Evolutionary conservation across 2,329 filamentous ascomycete species (phyloP).

Genomic region (Trichoderma semiorbis): DNA sequence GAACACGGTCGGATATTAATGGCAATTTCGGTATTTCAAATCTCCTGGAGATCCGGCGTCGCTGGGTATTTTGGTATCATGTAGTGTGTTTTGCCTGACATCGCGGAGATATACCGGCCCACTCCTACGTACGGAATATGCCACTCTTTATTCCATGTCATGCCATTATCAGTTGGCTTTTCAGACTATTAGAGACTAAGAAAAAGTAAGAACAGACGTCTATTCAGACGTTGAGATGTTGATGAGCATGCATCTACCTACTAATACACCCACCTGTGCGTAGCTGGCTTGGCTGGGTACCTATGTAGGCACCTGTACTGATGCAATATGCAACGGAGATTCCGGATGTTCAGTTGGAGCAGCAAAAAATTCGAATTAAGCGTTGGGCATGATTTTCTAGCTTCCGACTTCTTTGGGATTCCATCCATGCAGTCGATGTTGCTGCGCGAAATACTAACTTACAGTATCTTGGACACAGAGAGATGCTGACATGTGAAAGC

Average conservation of each 20-base stretch:
- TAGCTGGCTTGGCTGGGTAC: background rate
- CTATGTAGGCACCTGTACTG: background rate
- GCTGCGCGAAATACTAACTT: slow-evolving; percentile 4
- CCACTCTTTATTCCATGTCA: background rate
- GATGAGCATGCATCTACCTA: background rate
- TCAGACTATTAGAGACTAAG: background rate
- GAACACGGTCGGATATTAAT: background rate
- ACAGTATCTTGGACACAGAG: background rate
- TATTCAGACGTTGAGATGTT: background rate
- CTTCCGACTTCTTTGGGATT: background rate
- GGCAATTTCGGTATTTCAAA: background rate
- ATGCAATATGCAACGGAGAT: background rate
- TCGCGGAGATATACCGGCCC: background rate
- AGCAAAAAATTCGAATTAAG: background rate
- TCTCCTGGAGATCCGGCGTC: background rate
- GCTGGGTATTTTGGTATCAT: background rate
- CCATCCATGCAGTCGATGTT: background rate
- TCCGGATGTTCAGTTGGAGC: background rate
- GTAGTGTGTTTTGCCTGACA: background rate
- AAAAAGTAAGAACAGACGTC: background rate
- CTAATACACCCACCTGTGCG: background rate
- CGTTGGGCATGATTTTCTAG: background rate
- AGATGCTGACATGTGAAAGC: slow-evolving; percentile 5
- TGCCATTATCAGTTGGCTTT: background rate
- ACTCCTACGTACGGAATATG: background rate